A percentile compares a stretch with the other conserved stretches of the same genome.
phyloP scores from a whole-genome alignment of 192 early-diverging fungal species.

The Phycomyces blakesleeanus region DNA sequence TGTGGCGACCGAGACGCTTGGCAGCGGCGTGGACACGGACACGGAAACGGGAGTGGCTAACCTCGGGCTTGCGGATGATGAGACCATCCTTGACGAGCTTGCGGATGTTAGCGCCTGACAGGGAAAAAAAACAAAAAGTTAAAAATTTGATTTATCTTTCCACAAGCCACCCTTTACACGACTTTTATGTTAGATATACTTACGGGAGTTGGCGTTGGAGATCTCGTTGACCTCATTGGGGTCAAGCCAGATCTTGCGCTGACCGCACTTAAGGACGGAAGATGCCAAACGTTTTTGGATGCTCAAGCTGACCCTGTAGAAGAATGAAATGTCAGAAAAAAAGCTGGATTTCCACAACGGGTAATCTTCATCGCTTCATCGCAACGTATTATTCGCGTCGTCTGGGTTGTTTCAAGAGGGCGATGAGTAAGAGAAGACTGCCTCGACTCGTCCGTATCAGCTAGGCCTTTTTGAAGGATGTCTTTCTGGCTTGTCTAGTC shows the following conservation, averaged over 20 bases:
- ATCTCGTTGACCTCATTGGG: slow-evolving; percentile 95
- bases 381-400: too few relatives aligned
- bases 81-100: slow-evolving; percentile 97
- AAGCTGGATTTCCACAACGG: too few relatives aligned
- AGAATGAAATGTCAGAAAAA: not conserved
- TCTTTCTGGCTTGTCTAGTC: too few relatives aligned
- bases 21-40: slow-evolving; percentile 86
- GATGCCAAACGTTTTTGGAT: slow-evolving; percentile 96
- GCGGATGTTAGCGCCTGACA: slow-evolving; percentile 86
- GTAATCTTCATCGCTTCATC: too few relatives aligned
- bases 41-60: slow-evolving; percentile 88
- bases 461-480: too few relatives aligned
- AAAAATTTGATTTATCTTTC: too few relatives aligned
- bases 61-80: slow-evolving; percentile 91
- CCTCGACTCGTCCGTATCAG: too few relatives aligned
- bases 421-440: too few relatives aligned
- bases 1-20: slow-evolving; percentile 97
- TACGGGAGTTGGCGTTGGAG: slow-evolving; percentile 96
- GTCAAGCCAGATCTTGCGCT: slow-evolving; percentile 99
- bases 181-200: slow-evolving; percentile 38
- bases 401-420: too few relatives aligned
- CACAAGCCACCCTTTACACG: not conserved
- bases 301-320: slow-evolving; percentile 65
- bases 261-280: slow-evolving; percentile 94
- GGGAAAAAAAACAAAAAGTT: not conserved